Evolutionary conservation across 2,329 filamentous ascomycete genomes (phyloP).

Genomic region (Epichloe hybrida): DNA sequence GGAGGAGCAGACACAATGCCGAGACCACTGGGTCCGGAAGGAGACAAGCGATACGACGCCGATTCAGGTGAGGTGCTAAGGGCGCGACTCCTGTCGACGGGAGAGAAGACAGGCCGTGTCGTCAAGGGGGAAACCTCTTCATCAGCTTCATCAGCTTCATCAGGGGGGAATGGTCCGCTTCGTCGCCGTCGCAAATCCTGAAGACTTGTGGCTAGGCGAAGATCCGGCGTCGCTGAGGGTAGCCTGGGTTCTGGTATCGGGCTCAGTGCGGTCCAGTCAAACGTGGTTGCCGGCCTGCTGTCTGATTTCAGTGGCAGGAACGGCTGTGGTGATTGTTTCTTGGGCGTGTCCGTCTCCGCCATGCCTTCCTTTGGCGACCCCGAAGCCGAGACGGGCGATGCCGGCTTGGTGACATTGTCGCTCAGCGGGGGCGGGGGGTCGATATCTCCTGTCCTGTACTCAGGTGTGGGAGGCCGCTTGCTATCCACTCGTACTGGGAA

Average conservation of each 20-base stretch:
- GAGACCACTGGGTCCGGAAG: not conserved
- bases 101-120: slow-evolving; percentile 3
- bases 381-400: slow-evolving; percentile 32
- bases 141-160: not conserved
- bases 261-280: slow-evolving; percentile 2
- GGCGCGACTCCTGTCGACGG: slow-evolving; percentile 10
- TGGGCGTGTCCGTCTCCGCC: not conserved
- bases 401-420: slow-evolving; percentile 26
- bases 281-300: not conserved
- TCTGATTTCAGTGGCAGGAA: not conserved
- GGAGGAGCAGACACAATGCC: not conserved
- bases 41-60: not conserved
- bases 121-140: not conserved
- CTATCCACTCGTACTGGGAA: slow-evolving; percentile 6
- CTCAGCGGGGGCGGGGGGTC: slow-evolving; percentile 18
- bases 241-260: slow-evolving; percentile 16
- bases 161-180: not conserved
- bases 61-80: slow-evolving; percentile 2
- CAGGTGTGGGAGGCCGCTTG: slow-evolving; percentile 33
- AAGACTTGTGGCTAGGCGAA: slow-evolving; percentile 12
- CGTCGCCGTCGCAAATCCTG: slow-evolving; percentile 10
- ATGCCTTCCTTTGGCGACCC: slow-evolving; percentile 18
- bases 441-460: slow-evolving; percentile 31
- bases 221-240: slow-evolving; percentile 9
- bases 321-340: slow-evolving; percentile 7